These are phyloP conservation scores for Rhizopogon vinicolor DNA, from an alignment of 768 basidiomycete genomes.

Conservation along the genomic window DNA sequence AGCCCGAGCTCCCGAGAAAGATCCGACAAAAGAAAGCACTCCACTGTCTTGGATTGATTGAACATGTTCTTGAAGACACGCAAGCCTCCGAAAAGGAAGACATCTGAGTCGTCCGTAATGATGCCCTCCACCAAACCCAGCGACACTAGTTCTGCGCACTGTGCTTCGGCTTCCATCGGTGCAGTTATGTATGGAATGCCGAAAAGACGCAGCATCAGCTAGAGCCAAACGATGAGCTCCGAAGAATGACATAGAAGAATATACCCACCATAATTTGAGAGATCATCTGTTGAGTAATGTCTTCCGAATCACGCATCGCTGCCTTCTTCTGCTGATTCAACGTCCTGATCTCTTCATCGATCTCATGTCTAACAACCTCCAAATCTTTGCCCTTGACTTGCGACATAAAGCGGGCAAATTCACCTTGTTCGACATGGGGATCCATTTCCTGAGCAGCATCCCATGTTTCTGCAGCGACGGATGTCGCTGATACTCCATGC, in stretches of 20 bases:
- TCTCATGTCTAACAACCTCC: conserved; percentile 77
- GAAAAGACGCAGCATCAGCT: conserved; percentile 90
- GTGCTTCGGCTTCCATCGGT: conserved; percentile 99
- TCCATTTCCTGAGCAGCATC: conserved; percentile 89
- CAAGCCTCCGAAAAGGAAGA: conserved; percentile 93
- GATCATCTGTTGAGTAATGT: conserved; percentile 93
- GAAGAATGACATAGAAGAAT: background rate
- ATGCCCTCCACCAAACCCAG: conserved; percentile 92
- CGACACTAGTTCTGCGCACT: conserved; percentile 87
- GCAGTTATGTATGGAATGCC: conserved; percentile 98
- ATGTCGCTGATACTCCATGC: background rate
- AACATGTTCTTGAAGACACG: conserved; percentile 99
- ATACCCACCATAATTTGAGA: conserved; percentile 66
- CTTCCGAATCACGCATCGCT: conserved; percentile 91
- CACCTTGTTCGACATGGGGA: conserved; percentile 71
- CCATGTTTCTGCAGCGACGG: conserved; percentile 45
- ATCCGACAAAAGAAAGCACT: conserved; percentile 86
- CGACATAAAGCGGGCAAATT: conserved; percentile 90
- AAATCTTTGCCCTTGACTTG: conserved; percentile 86
- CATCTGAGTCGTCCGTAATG: conserved; percentile 98
- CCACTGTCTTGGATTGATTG: conserved; percentile 98
- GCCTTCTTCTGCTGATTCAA: conserved; percentile 82
- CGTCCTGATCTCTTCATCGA: conserved; percentile 84
- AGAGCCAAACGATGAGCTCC: background rate
- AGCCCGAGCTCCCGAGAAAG: conserved; percentile 84